Conservation (phyloP, 192 early-diverging fungal species). For the Backusella circina region DNA sequence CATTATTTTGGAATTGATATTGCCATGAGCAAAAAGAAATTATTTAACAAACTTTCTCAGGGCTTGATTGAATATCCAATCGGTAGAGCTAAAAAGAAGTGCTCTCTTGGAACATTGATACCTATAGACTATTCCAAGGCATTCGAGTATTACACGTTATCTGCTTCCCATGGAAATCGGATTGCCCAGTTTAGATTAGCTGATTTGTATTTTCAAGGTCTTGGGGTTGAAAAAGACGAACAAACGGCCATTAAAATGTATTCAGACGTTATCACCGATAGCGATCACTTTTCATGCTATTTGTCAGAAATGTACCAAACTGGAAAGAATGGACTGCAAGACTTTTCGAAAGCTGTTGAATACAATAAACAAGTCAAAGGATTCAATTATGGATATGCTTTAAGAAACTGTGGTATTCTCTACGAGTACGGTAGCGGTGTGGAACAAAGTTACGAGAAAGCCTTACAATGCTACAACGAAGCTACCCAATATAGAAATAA, state of each 20-base stretch:
- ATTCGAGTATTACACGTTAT: slow-evolving; percentile 53
- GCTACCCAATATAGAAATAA: slow-evolving; percentile 44
- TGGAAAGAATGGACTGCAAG: neutral
- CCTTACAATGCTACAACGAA: slow-evolving; percentile 52
- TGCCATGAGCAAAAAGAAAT: too few species aligned
- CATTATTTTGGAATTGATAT: too few species aligned
- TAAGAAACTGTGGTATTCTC: neutral
- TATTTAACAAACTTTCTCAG: too few species aligned
- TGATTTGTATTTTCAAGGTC: slow-evolving; percentile 53
- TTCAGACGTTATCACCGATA: neutral
- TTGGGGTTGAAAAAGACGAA: slow-evolving; percentile 47
- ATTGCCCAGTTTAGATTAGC: slow-evolving; percentile 51
- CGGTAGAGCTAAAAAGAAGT: neutral
- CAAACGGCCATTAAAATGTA: neutral
- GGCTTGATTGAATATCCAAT: neutral
- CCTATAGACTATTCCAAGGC: slow-evolving; percentile 29
- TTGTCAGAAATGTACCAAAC: neutral
- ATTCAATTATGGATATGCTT: neutral
- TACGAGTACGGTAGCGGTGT: neutral
- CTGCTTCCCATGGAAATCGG: slow-evolving; percentile 44
- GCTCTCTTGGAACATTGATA: neutral
- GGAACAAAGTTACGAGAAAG: slow-evolving; percentile 21
- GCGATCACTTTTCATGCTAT: neutral
- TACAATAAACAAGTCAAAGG: neutral
- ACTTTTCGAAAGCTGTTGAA: neutral